Conservation (phyloP, 2,329 filamentous ascomycete species). For the Fusarium decemcellulare region DNA sequence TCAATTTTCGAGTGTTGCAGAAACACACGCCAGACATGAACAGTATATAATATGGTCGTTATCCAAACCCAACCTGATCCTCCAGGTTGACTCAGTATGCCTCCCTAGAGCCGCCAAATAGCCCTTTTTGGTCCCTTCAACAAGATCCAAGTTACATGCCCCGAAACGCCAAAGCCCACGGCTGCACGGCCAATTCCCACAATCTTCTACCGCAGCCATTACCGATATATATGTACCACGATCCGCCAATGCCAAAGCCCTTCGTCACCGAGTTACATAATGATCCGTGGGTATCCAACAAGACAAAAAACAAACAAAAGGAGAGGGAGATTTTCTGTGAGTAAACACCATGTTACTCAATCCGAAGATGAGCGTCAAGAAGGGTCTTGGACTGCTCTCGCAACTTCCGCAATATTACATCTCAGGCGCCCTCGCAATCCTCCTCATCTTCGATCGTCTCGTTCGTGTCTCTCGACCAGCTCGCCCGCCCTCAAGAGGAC, state of each 20-base stretch:
- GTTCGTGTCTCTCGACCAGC: constrained; percentile 65
- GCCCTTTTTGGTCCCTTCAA: constrained; percentile 16
- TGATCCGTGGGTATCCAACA: constrained; percentile 40
- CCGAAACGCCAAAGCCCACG: constrained; percentile 32
- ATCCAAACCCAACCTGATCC: constrained; percentile 2
- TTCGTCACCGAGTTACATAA: constrained; percentile 26
- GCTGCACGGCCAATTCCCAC: constrained; percentile 10
- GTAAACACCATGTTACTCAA: background rate
- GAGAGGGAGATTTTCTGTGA: background rate
- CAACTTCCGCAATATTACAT: background rate
- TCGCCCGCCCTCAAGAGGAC: constrained; percentile 72
- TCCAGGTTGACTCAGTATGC: background rate
- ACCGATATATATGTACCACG: constrained; percentile 9
- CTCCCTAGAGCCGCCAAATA: constrained; percentile 2
- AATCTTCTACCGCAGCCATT: constrained; percentile 26
- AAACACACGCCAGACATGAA: background rate
- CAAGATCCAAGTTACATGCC: background rate
- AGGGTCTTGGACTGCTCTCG: background rate
- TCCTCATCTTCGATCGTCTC: constrained; percentile 34
- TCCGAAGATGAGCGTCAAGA: background rate
- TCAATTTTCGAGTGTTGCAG: background rate
- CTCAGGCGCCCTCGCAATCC: background rate
- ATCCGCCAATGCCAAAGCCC: constrained; percentile 10
- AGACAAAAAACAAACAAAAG: constrained; percentile 30
- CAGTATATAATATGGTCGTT: constrained; percentile 9